Conservation (phyloP, 1,284 basidiomycete species). For the Irpex lacteus region DNA sequence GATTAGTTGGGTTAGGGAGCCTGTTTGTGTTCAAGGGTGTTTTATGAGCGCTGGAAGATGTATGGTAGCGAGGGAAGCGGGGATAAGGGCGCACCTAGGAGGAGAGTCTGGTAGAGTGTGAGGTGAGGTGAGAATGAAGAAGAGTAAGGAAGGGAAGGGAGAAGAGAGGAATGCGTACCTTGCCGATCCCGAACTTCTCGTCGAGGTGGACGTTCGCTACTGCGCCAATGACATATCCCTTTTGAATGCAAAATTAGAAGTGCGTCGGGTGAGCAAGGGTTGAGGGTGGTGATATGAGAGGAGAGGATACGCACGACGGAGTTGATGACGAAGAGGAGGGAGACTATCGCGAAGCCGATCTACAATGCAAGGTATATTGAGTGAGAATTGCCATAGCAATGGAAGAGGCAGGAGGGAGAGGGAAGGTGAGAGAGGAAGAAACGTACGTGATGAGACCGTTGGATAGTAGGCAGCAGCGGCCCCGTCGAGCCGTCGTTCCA, state of each 20-base stretch:
- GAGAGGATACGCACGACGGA: conserved; percentile 34
- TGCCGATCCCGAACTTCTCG: conserved; percentile 58
- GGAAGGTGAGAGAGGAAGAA: not conserved
- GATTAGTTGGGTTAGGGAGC: conserved; percentile 43
- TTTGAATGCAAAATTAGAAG: not conserved
- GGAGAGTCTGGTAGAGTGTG: conserved; percentile 29
- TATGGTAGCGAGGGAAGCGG: too few relatives aligned
- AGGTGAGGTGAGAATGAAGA: not conserved
- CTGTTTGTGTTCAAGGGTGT: conserved; percentile 26
- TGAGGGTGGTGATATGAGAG: not conserved
- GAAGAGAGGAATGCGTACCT: conserved; percentile 33
- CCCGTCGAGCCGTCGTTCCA: conserved; percentile 60
- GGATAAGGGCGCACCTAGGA: conserved; percentile 29
- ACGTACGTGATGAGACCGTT: conserved; percentile 49
- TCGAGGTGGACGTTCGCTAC: conserved; percentile 53
- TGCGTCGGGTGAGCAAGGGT: too few relatives aligned
- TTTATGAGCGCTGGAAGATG: too few relatives aligned
- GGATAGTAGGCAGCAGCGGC: conserved; percentile 54
- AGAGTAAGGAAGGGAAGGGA: not conserved
- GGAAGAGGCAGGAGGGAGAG: not conserved
- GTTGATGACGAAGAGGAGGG: conserved; percentile 45
- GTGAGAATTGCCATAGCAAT: not conserved
- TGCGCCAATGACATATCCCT: conserved; percentile 57
- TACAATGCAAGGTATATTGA: conserved; percentile 14
- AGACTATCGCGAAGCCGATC: conserved; percentile 47